phyloP scores from a whole-genome alignment of 2,329 filamentous ascomycete genomes.

The Teratosphaeria gauchensis region DNA sequence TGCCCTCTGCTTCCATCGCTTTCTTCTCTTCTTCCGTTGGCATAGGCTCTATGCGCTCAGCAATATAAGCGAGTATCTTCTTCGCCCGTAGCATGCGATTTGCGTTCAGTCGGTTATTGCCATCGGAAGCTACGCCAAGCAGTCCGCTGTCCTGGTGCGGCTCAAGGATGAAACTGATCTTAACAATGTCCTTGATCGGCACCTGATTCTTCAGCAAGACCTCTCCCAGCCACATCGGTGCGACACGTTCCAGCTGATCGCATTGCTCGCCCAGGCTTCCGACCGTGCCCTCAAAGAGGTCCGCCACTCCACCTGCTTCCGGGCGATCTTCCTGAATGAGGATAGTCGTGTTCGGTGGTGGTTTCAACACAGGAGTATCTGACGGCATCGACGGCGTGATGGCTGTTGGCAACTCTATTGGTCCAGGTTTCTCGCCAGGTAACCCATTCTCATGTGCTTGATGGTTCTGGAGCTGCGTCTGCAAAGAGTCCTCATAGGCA shows the following conservation, averaged over 20 bases:
- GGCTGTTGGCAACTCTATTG: conserved; percentile 45
- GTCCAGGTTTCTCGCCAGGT: conserved; percentile 24
- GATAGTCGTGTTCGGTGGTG: conserved; percentile 54
- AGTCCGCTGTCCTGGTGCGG: conserved; percentile 58
- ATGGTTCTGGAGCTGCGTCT: conserved; percentile 33
- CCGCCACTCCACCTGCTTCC: conserved; percentile 58
- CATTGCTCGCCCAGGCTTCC: conserved; percentile 65
- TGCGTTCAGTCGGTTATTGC: conserved; percentile 83
- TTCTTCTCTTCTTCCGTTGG: conserved; percentile 25
- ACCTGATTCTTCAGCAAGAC: conserved; percentile 72
- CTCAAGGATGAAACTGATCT: conserved; percentile 87
- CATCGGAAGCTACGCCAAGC: conserved; percentile 66
- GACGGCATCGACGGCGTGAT: conserved; percentile 60
- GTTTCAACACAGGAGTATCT: conserved; percentile 68
- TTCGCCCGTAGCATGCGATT: conserved; percentile 93
- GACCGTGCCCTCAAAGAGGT: conserved; percentile 85
- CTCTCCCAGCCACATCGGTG: conserved; percentile 87
- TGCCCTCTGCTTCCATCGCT: conserved; percentile 32
- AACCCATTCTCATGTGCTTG: conserved; percentile 25
- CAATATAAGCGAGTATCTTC: conserved; percentile 87
- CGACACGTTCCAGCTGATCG: conserved; percentile 74
- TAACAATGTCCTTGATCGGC: conserved; percentile 81
- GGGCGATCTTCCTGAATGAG: conserved; percentile 57
- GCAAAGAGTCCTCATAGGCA: conserved; percentile 60
- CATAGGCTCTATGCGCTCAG: conserved; percentile 75